These are phyloP conservation scores for Talinum fruticosum DNA, from an alignment of 148 eudicot genomes.

Conservation along the genomic window DNA sequence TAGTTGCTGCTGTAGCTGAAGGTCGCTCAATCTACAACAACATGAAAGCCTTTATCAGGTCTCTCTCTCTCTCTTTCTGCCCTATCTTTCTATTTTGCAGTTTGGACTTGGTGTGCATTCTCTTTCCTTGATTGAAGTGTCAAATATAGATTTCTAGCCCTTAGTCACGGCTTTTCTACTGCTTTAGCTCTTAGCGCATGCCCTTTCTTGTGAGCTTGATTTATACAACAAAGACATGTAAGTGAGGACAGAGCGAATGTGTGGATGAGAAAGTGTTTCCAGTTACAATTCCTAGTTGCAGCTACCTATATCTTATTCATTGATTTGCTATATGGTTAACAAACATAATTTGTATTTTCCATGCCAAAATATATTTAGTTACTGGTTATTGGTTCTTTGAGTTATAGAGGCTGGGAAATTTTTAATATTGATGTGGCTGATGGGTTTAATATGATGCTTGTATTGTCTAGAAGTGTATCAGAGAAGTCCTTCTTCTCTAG, in stretches of 20 bases:
- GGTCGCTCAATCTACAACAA: conserved; percentile 92
- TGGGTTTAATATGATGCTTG: not conserved
- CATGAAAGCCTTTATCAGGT: conserved; percentile 97
- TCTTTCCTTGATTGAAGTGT: not conserved
- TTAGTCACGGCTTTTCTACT: not conserved
- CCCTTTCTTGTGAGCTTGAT: not conserved
- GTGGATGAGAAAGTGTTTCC: not conserved
- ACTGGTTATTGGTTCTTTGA: not conserved
- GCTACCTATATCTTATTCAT: too few species aligned
- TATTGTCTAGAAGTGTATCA: not conserved
- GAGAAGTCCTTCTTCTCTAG: not conserved
- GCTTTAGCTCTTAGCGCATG: not conserved
- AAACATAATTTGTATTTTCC: not conserved
- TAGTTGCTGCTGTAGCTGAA: conserved; percentile 75
- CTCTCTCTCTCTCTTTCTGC: not conserved
- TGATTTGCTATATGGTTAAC: not conserved
- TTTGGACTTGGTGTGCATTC: not conserved
- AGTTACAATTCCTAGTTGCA: not conserved
- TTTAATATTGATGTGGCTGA: not conserved
- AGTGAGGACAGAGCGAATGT: not conserved
- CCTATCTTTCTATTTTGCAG: not conserved
- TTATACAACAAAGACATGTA: not conserved
- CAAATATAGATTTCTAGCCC: not conserved
- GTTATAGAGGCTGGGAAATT: not conserved
- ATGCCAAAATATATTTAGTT: not conserved